Evolutionary conservation across 495 filamentous ascomycete species (phyloP).

Genomic region (Tetracladium setigerum): DNA sequence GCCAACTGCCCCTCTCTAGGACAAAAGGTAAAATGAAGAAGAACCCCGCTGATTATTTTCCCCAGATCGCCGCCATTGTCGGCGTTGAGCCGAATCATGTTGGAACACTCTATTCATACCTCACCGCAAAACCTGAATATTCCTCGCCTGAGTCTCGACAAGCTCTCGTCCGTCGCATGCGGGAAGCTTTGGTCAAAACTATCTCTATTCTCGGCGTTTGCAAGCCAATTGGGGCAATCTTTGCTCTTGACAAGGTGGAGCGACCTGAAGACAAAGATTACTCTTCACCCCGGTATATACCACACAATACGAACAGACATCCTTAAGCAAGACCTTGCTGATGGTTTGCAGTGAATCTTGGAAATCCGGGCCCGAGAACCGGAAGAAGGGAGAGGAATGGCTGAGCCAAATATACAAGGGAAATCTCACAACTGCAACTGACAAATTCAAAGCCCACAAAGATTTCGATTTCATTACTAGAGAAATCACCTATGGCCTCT

Average conservation of each 20-base stretch:
- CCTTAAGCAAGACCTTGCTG: background rate
- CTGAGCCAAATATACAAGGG: slow-evolving; percentile 34
- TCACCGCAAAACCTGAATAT: slow-evolving; percentile 35
- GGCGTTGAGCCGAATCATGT: slow-evolving; percentile 38
- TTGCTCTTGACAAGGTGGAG: slow-evolving; percentile 40
- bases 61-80: slow-evolving; percentile 34
- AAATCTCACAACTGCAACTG: slow-evolving; percentile 30
- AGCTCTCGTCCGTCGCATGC: slow-evolving; percentile 39
- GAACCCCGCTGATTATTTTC: background rate
- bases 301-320: background rate
- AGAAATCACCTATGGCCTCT: slow-evolving; percentile 50
- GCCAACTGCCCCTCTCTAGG: background rate
- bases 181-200: slow-evolving; percentile 44
- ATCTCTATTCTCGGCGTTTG: slow-evolving; percentile 44
- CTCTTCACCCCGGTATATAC: slow-evolving; percentile 32
- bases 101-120: slow-evolving; percentile 42
- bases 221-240: slow-evolving; percentile 43
- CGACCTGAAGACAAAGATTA: slow-evolving; percentile 44
- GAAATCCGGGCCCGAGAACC: slow-evolving; percentile 39
- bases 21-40: slow-evolving; percentile 5
- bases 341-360: slow-evolving; percentile 24
- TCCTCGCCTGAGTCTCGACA: slow-evolving; percentile 30
- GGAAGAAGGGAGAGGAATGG: slow-evolving; percentile 36
- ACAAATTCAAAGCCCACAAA: slow-evolving; percentile 39
- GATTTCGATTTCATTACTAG: slow-evolving; percentile 34